A percentile compares a stretch with the other conserved stretches of the same genome.
Conservation (phyloP, 2,329 filamentous ascomycete genomes). For the Akanthomyces dipterigenus region DNA sequence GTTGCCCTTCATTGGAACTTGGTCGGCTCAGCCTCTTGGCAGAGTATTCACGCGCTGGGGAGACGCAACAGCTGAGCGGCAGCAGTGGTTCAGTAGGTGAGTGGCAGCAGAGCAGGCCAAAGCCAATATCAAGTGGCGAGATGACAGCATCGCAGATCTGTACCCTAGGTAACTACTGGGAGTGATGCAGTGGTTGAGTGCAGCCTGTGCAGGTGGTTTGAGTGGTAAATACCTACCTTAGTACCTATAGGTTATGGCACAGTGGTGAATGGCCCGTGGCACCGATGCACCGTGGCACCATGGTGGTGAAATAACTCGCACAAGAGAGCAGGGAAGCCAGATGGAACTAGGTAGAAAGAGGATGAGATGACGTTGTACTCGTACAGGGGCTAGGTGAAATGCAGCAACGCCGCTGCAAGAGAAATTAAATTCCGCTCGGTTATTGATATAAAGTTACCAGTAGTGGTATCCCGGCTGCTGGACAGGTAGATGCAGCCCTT, state of each 20-base stretch:
- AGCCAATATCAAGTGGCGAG: background rate
- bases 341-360: background rate
- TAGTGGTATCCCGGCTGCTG: too few species aligned
- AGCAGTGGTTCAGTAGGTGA: background rate
- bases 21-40: background rate
- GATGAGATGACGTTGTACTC: constrained; percentile 1
- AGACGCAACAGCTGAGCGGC: background rate
- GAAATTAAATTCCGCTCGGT: background rate
- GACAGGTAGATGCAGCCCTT: too few species aligned
- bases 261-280: too few species aligned
- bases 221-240: too few species aligned
- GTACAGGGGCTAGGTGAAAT: background rate
- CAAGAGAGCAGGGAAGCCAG: background rate
- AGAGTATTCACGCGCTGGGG: background rate
- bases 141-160: background rate
- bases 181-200: background rate
- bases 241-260: too few species aligned
- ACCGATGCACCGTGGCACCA: too few species aligned
- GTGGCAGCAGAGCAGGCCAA: too few species aligned
- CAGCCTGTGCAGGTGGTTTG: too few species aligned
- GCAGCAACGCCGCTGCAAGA: background rate
- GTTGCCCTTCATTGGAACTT: background rate
- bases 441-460: too few species aligned
- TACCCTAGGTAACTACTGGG: background rate
- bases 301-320: too few species aligned